Evolutionary conservation across 805 yeast genomes (phyloP).

Genomic region (Ogataea populi-albae): DNA sequence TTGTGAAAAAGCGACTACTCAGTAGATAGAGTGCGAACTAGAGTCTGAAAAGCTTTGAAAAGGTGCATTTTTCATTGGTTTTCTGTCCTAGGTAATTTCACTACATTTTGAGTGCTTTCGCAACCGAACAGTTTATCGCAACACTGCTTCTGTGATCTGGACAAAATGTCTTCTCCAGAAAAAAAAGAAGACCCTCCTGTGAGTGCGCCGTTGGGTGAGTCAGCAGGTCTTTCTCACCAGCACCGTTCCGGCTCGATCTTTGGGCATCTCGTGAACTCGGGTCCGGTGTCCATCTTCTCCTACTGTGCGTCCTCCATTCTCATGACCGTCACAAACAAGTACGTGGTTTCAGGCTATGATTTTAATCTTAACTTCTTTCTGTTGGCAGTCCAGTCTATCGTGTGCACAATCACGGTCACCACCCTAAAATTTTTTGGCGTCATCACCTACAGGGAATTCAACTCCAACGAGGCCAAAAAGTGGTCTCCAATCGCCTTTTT

Average conservation of each 20-base stretch:
- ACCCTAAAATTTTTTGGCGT: conserved; percentile 70
- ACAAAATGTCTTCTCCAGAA: conserved; percentile 23
- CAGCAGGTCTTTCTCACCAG: conserved; percentile 16
- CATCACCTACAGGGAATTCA: conserved; percentile 83
- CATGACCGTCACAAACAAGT: conserved; percentile 97
- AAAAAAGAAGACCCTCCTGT: conserved; percentile 29
- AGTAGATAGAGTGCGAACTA: no score
- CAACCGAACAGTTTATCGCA: no score
- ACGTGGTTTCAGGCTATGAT: conserved; percentile 72
- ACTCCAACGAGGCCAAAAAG: conserved; percentile 84
- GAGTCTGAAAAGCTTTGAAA: no score
- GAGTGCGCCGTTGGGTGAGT: conserved; percentile 11
- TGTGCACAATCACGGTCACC: conserved; percentile 73
- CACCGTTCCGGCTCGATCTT: conserved; percentile 19
- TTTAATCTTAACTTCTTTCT: conserved; percentile 84
- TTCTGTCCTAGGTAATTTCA: no score
- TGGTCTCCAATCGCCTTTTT: conserved; percentile 93
- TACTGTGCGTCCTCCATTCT: conserved; percentile 93
- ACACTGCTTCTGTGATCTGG: neutral
- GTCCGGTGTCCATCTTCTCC: conserved; percentile 66
- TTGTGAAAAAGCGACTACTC: no score
- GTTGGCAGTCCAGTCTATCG: conserved; percentile 83
- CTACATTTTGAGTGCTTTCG: no score
- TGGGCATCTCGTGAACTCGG: conserved; percentile 45
- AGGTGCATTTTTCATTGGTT: no score